Conservation (phyloP, 345 rosid genomes). For the Erysimum cheiranthoides region DNA sequence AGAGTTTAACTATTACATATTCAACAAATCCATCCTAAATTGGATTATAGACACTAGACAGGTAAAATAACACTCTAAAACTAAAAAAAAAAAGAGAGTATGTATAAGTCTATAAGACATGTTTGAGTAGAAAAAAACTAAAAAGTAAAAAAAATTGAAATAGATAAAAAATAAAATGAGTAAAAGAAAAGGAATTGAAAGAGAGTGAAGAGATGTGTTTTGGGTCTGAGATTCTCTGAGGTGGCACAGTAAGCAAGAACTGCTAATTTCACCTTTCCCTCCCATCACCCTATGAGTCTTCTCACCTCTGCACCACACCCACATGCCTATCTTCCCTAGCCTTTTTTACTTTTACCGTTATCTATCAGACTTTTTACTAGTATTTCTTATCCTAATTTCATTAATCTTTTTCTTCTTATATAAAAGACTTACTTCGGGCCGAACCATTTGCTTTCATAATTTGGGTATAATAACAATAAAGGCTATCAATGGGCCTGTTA, state of each 20-base stretch:
- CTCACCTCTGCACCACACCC: constrained; percentile 35
- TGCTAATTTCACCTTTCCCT: constrained; percentile 20
- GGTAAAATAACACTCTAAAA: too few species aligned
- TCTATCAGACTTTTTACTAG: not conserved
- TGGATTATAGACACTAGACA: not conserved
- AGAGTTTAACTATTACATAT: not conserved
- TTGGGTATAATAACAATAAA: not conserved
- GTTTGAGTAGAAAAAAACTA: too few species aligned
- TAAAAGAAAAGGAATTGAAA: constrained; percentile 15
- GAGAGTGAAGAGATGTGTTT: constrained; percentile 7
- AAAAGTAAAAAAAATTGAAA: not conserved
- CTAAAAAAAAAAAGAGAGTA: not conserved
- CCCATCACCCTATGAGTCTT: constrained; percentile 35
- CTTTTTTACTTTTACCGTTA: constrained; percentile 45
- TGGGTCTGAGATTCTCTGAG: constrained; percentile 29
- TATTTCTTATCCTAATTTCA: not conserved
- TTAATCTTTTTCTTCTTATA: not conserved
- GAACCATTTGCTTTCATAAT: not conserved
- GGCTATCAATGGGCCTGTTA: not conserved
- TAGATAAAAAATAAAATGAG: not conserved
- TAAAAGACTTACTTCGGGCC: not conserved
- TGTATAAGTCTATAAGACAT: too few species aligned
- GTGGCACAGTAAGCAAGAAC: constrained; percentile 34
- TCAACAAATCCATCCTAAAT: not conserved
- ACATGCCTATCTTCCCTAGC: constrained; percentile 42